Base-by-base conservation (phyloP, 208 protist species). In the Trypanosoma lewisi region DNA sequence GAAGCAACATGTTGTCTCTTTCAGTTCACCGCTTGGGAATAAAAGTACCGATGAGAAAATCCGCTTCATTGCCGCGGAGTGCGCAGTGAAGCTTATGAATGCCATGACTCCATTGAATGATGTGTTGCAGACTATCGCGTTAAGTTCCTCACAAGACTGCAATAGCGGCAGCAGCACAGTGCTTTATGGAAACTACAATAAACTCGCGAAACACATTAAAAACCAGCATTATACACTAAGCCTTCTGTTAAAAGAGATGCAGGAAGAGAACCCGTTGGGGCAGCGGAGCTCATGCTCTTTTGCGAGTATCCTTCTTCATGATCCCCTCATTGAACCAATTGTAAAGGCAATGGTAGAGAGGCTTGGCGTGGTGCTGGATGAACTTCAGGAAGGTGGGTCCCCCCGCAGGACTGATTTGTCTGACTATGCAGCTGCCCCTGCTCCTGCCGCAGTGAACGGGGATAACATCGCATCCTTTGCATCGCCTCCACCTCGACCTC, bases 71-170 rank as follows among this genome's bases (percentile, higher is more conserved):
- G 41, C 37, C 30, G 41, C n/a, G 37, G 19, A 51, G 27, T 59
- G 62, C 33, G 50, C 51, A 6, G 49, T 39, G 31, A 67, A 51
- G 36, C 39, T 67, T 4, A 27, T 25, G 21, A 39, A 59, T 31
- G 51, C 62, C 48, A 28, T 59, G 27, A 45, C 12, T 12, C n/a
- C 41, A 25, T 7, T 67, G 23, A 51, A 41, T 2, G 34, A 8
- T 21, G 11, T 51, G 0, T 17, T 49, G 23, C 17, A 31, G 30
- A 23, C 47, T 16, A 14, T 23, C 5, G 36, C 36, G 33, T 37
- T 23, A 6, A 12, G 23, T 2, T 52, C 62, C 17, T 28, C 19
- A 7, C 33, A 19, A 42, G 34, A 1, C 16, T n/a, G 12, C 17
- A 30, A 6, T 39, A 17, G 17, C 16, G 34, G 12, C 17, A 30